Conservation (phyloP, 2,329 filamentous ascomycete genomes). For the Penicillium sp. region DNA sequence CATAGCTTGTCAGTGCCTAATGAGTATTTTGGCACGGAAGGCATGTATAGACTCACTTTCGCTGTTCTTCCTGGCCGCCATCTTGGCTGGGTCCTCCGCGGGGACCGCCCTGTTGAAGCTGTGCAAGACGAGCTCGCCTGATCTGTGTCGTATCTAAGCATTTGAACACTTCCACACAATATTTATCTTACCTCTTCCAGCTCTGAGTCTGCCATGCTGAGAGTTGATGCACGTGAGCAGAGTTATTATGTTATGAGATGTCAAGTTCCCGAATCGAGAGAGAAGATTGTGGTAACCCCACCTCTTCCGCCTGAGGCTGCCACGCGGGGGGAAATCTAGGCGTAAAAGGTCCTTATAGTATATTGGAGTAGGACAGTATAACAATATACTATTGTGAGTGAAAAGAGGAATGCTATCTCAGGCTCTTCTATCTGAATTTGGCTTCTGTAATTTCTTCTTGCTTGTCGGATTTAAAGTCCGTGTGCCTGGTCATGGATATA, state of each 20-base stretch:
- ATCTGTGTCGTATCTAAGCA: conserved; percentile 58
- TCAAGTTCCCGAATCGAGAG: conserved; percentile 1
- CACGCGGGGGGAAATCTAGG: conserved; percentile 10
- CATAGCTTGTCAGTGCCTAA: not conserved
- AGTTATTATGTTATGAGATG: not conserved
- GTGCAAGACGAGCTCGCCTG: conserved; percentile 84
- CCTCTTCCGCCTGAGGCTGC: conserved; percentile 22
- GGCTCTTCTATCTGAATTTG: not conserved
- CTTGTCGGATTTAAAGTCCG: not conserved
- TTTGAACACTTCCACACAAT: not conserved
- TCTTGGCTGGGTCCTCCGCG: conserved; percentile 51
- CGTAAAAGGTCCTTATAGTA: not conserved
- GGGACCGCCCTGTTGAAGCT: conserved; percentile 72
- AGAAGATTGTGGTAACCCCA: conserved; percentile 21
- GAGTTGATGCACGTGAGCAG: not conserved
- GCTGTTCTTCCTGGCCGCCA: conserved; percentile 61
- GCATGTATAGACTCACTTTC: conserved; percentile 52
- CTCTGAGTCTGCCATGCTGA: conserved; percentile 64
- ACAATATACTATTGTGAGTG: not conserved
- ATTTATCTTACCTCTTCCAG: conserved; percentile 57
- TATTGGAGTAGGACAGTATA: not conserved
- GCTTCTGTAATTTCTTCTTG: not conserved
- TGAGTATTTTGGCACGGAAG: not conserved
- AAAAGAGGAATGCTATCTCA: not conserved
- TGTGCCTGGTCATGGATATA: not conserved